Percentiles rank a stretch among this genome's conserved stretches.
These are phyloP conservation scores for Chalara sp. DNA, from an alignment of 2,329 filamentous ascomycete species.

Conservation along the genomic window DNA sequence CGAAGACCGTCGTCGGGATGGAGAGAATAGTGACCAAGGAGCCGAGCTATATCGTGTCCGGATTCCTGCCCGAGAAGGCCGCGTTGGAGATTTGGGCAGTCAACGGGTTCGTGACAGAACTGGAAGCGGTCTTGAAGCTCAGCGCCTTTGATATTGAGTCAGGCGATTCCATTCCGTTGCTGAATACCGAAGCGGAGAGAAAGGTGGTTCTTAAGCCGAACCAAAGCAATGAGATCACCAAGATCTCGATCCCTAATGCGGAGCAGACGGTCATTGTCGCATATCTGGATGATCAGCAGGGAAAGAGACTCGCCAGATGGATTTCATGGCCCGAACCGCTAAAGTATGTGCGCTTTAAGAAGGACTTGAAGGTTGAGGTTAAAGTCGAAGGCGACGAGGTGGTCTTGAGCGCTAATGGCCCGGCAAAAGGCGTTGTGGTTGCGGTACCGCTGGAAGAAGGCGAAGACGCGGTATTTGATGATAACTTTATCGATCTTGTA, in stretches of 20 bases:
- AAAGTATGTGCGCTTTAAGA: conserved; percentile 56
- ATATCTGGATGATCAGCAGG: conserved; percentile 41
- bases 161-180: conserved; percentile 45
- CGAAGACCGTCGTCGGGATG: conserved; percentile 16
- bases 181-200: conserved; percentile 23
- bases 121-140: conserved; percentile 24
- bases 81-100: conserved; percentile 18
- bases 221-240: conserved; percentile 50
- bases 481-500: conserved; percentile 62
- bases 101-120: conserved; percentile 8
- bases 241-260: conserved; percentile 46
- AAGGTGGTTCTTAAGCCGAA: conserved; percentile 32
- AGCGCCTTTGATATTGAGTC: conserved; percentile 55
- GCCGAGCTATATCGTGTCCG: conserved; percentile 13
- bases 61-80: conserved; percentile 9
- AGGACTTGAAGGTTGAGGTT: conserved; percentile 38
- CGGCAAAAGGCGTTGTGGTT: conserved; percentile 53
- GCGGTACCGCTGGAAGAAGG: conserved; percentile 37
- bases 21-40: conserved; percentile 13
- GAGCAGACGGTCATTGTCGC: conserved; percentile 49
- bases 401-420: conserved; percentile 49
- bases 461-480: conserved; percentile 52
- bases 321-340: conserved; percentile 67
- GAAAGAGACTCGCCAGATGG: conserved; percentile 48
- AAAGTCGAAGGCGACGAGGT: conserved; percentile 30